Evolutionary conservation across 228 moss, liverwort and hornwort genomes (phyloP).

Genomic region (Sphagnum fallax): DNA sequence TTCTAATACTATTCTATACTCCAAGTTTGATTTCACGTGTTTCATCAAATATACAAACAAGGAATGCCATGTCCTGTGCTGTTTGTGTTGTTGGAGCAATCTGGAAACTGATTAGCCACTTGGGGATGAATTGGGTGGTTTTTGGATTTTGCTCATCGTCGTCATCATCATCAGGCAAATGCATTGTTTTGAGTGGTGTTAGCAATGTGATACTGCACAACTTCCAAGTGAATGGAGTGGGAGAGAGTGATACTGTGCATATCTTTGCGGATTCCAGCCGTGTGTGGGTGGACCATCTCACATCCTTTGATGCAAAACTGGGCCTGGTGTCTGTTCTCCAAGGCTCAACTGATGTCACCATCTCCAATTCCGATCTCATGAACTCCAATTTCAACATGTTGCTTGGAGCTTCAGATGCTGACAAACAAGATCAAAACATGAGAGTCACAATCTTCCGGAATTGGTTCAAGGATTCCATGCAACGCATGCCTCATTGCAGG

Average conservation of each 20-base stretch:
- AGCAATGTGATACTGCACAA: slow-evolving; percentile 81
- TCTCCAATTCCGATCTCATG: slow-evolving; percentile 69
- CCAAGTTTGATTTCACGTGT: no score
- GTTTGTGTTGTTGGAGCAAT: no score
- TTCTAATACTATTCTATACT: no score
- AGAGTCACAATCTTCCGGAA: slow-evolving; percentile 69
- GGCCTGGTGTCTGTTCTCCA: slow-evolving; percentile 75
- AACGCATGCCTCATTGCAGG: slow-evolving; percentile 99
- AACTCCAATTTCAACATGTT: slow-evolving; percentile 94
- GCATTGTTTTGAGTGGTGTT: slow-evolving; percentile 31
- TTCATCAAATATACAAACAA: no score
- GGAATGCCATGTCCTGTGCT: no score
- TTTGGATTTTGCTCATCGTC: no score
- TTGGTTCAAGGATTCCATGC: slow-evolving; percentile 92
- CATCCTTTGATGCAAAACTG: slow-evolving; percentile 69
- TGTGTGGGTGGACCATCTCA: slow-evolving; percentile 86
- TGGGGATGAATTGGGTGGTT: no score
- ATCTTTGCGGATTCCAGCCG: slow-evolving; percentile 48
- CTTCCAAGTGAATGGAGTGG: slow-evolving; percentile 52
- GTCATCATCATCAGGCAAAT: slow-evolving; percentile 25
- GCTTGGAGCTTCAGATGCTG: slow-evolving; percentile 77
- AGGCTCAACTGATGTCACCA: slow-evolving; percentile 87
- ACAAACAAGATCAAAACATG: slow-evolving; percentile 63
- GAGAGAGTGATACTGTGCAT: slow-evolving; percentile 83
- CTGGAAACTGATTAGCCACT: no score